Conservation (phyloP, 78 protist species). For the Tieghemostelium lacteum region DNA sequence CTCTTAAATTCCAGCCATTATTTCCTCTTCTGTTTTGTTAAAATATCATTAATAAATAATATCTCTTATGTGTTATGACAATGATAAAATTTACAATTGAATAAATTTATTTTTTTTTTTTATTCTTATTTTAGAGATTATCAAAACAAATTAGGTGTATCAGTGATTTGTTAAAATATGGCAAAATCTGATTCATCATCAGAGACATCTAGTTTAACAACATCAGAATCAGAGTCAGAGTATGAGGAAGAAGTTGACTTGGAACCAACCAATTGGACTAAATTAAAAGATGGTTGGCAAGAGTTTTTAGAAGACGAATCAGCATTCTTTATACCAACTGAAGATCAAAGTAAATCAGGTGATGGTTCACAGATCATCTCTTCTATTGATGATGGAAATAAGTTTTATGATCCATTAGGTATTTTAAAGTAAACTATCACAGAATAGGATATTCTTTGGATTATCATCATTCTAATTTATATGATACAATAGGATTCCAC, state of each 20-base stretch:
- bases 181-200: too few relatives aligned
- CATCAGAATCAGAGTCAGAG: background rate
- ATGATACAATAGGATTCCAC: slow-evolving; percentile 25
- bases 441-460: too few relatives aligned
- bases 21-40: too few relatives aligned
- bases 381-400: slow-evolving; percentile 17
- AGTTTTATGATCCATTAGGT: slow-evolving; percentile 58
- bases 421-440: slow-evolving; percentile 19
- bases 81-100: too few relatives aligned
- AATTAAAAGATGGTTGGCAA: slow-evolving; percentile 57
- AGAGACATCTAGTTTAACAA: background rate
- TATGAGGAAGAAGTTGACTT: background rate
- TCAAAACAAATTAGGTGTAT: too few relatives aligned
- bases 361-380: slow-evolving; percentile 7
- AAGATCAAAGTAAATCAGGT: background rate
- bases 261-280: slow-evolving; percentile 50
- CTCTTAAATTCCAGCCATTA: too few relatives aligned
- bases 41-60: too few relatives aligned
- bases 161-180: too few relatives aligned
- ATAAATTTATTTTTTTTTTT: too few relatives aligned
- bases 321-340: slow-evolving; percentile 26
- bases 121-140: too few relatives aligned
- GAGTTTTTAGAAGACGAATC: slow-evolving; percentile 52
- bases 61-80: too few relatives aligned
- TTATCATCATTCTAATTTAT: too few relatives aligned